phyloP scores from a whole-genome alignment of 2,329 filamentous ascomycete species.

The Alternaria sp. region DNA sequence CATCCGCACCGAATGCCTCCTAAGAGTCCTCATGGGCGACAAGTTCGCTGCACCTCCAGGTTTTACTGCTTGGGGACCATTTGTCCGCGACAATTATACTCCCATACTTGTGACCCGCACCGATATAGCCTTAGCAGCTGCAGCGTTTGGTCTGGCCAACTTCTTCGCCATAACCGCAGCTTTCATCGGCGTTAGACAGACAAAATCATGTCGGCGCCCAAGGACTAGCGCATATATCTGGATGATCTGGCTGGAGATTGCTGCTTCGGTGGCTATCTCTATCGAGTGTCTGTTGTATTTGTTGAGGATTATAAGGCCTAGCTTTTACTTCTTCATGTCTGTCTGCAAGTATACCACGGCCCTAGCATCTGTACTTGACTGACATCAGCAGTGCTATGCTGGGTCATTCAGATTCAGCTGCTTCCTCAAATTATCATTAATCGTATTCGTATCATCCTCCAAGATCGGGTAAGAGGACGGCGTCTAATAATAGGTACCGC shows the following conservation, averaged over 20 bases:
- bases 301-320: slow-evolving; percentile 40
- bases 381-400: slow-evolving; percentile 27
- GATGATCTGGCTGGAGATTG: slow-evolving; percentile 60
- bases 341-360: slow-evolving; percentile 27
- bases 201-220: slow-evolving; percentile 27
- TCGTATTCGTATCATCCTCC: slow-evolving; percentile 37
- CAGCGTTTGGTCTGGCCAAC: slow-evolving; percentile 31
- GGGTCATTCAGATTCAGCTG: slow-evolving; percentile 41
- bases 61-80: slow-evolving; percentile 38
- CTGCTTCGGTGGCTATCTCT: slow-evolving; percentile 54
- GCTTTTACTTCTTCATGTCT: slow-evolving; percentile 44
- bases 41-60: slow-evolving; percentile 26
- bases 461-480: slow-evolving; percentile 24
- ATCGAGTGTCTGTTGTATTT: slow-evolving; percentile 50
- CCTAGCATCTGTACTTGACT: background rate
- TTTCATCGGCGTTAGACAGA: slow-evolving; percentile 43
- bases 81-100: slow-evolving; percentile 32
- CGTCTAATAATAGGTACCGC: slow-evolving; percentile 27
- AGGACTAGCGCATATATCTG: slow-evolving; percentile 53
- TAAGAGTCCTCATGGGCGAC: slow-evolving; percentile 16
- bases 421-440: slow-evolving; percentile 45
- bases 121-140: slow-evolving; percentile 31
- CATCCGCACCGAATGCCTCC: slow-evolving; percentile 2
- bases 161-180: slow-evolving; percentile 35
- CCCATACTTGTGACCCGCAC: slow-evolving; percentile 27